Base-by-base conservation (phyloP, 2,329 filamentous ascomycete genomes). In the Pseudogymnoascus sp. region DNA sequence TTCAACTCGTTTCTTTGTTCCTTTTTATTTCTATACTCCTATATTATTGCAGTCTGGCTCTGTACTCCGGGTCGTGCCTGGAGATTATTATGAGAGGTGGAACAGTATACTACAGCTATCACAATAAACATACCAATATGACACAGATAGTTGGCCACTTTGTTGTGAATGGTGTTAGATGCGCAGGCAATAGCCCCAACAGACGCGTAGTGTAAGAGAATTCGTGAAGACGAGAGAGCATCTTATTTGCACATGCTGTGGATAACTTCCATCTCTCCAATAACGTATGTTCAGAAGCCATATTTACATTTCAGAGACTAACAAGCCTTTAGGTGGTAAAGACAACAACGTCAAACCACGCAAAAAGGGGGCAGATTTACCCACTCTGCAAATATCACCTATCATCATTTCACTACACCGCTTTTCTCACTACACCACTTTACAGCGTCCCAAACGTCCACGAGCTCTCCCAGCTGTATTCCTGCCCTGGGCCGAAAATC, bases 401-500 rank as follows among this genome's bases (percentile, higher is more conserved):
- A 21, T 21, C 10, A 6, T 7, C 10, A 6, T 9, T 21, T 50
- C 44, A 5, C 23, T n/a, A n/a, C n/a, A n/a, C n/a, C n/a, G n/a
- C n/a, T n/a, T n/a, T n/a, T n/a, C n/a, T n/a, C n/a, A n/a, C n/a
- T 10, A 10, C 19, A n/a, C 6, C 46, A 2, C 46, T 53, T 19
- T 53, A 53, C n/a, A 53, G 2, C 10, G 46, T 53, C 7, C 46
- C 46, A 33, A 53, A 53, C 2, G 46, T 31, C 46, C 46, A 53
- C 26, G 46, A 53, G 26, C 46, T 53, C 46, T 53, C 46, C 46
- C 46, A 53, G n/a, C 29, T 53, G 5, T 53, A 53, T 9, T 53
- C 11, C 46, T 53, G 46, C 9, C 46, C 46, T 6, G 46, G 46
- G 4, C 46, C 46, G 7, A 31, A 76, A 61, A 80, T 76, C 70